phyloP scores from a whole-genome alignment of 805 yeast genomes.

The Saccharomycopsis lassenensis region DNA sequence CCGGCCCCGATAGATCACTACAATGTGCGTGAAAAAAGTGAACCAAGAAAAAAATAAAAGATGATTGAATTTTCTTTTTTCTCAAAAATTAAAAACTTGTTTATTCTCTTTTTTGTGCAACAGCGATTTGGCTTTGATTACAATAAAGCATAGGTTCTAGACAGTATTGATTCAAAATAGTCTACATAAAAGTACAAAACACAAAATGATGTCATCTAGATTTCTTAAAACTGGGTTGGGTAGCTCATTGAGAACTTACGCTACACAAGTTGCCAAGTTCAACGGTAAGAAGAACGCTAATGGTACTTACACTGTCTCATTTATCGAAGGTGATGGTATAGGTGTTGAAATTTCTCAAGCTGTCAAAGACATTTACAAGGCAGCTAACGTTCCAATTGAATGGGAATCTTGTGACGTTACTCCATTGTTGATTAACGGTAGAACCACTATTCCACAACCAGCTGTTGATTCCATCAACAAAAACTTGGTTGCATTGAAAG shows the following conservation, averaged over 20 bases:
- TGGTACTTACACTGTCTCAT: conserved; percentile 87
- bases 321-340: conserved; percentile 98
- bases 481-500: conserved; percentile 92
- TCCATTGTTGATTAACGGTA: conserved; percentile 83
- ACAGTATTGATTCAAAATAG: not conserved
- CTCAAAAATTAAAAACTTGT: not conserved
- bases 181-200: not conserved
- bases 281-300: conserved; percentile 54
- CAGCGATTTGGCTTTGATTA: not conserved
- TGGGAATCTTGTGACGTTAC: conserved; percentile 98
- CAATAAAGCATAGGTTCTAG: not conserved
- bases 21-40: not conserved
- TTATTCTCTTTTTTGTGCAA: not conserved
- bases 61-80: not conserved
- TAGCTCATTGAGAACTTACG: conserved; percentile 22
- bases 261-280: conserved; percentile 50
- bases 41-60: conserved; percentile 4
- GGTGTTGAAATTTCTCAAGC: conserved; percentile 93
- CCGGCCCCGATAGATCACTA: conserved; percentile 4
- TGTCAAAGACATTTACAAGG: conserved; percentile 84
- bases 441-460: conserved; percentile 83
- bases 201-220: not conserved
- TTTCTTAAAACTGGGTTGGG: conserved; percentile 1
- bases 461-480: conserved; percentile 90
- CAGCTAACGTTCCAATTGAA: conserved; percentile 91